A percentile compares a stretch with the other conserved stretches of the same genome.
These are phyloP conservation scores for Cutaneotrichosporon dermatis DNA, from an alignment of 1,284 basidiomycete genomes.

Conservation along the genomic window DNA sequence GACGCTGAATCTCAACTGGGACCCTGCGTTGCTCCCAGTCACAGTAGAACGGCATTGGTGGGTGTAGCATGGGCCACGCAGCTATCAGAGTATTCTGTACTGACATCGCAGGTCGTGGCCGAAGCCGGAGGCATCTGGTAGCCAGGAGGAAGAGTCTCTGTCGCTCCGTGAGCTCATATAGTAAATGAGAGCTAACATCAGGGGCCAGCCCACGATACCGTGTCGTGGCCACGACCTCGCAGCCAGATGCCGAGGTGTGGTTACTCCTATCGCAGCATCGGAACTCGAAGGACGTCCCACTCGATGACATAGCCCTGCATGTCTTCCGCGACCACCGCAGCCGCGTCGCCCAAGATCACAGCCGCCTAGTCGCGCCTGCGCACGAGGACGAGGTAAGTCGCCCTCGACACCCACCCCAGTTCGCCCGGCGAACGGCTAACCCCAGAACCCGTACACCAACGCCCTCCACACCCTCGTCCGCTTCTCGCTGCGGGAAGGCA, in stretches of 20 bases:
- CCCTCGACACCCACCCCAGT: no score
- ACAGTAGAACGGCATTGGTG: slow-evolving; percentile 64
- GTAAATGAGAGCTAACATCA: neutral
- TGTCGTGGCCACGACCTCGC: slow-evolving; percentile 17
- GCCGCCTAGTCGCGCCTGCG: neutral
- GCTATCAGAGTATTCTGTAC: no score
- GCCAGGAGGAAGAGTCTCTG: neutral
- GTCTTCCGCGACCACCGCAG: slow-evolving; percentile 46
- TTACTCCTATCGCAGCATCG: slow-evolving; percentile 75
- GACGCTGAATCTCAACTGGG: slow-evolving; percentile 82
- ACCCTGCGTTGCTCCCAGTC: slow-evolving; percentile 61
- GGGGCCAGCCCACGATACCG: slow-evolving; percentile 26
- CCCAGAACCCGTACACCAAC: slow-evolving; percentile 59
- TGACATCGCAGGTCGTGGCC: slow-evolving; percentile 56
- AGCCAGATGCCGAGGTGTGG: slow-evolving; percentile 57
- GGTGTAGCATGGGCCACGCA: slow-evolving; percentile 29
- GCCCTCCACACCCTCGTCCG: slow-evolving; percentile 65
- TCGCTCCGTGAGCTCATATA: neutral
- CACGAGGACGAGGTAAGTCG: slow-evolving; percentile 13
- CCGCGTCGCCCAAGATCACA: slow-evolving; percentile 2
- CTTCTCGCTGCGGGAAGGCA: slow-evolving; percentile 24
- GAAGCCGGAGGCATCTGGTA: slow-evolving; percentile 16
- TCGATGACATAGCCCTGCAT: slow-evolving; percentile 69
- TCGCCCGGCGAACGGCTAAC: no score
- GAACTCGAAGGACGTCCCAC: slow-evolving; percentile 55